Evolutionary conservation across 176 grass and related monocot genomes (phyloP), one percentile per base, ranked within the genome.

Genomic region (Musa troglodytarum): DNA sequence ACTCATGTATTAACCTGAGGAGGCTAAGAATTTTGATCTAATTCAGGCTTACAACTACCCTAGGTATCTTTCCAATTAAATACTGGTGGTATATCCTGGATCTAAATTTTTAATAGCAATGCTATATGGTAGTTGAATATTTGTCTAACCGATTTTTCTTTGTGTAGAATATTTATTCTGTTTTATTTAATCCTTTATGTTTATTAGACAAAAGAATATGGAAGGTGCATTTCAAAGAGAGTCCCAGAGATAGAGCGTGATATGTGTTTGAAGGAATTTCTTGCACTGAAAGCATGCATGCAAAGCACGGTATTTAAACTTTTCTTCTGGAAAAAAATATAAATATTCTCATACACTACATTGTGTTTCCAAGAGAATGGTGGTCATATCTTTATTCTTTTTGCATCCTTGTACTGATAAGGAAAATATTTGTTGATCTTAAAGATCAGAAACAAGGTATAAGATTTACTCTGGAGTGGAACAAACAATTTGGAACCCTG

Each of bases 231-330:
- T 70, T 82, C 86, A 43, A 78, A 80, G 61, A 97, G 83, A 76
- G 84, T 93, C 23, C 90, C 90, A 67, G 90, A 97, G 86, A 86
- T 91, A 81, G 88, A 88, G 59, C 93, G 76, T 85, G 83, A 91
- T 75, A 93, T 93, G 90, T 97, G 94, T 89, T 82, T 83, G 69
- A 97, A 93, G 77, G 87, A 97, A 77, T 97, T 97, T 78, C 80
- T 97, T 83, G 90, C 83, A 28, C 88, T 97, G 72, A 97, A 80
- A 82, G 20, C 83, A 81, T 97, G 94, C 94, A 97, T 97, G 90
- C 87, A 97, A 69, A 91, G 67, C 50, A 76, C 11, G 83, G 93
- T 97, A 96, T 19, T 8, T 70, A 81, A n/a, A 57, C 55, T 49
- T 55, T 53, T 75, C 59, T 51, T 77, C 75, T 22, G 54, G 19